Conservation (phyloP, 2,329 filamentous ascomycete genomes). For the Leptographium procerum region DNA sequence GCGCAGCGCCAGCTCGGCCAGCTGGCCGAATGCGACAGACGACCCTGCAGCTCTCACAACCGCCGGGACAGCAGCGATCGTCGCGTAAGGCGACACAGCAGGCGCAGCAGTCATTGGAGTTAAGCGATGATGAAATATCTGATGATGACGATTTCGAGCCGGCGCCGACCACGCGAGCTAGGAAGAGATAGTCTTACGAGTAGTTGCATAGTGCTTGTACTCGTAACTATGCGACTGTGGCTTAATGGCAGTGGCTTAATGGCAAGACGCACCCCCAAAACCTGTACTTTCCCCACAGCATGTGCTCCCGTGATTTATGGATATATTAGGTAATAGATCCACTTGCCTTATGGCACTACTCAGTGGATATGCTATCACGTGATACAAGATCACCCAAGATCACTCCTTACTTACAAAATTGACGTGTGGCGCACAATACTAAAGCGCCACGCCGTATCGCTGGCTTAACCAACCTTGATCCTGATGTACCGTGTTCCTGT, state of each 20-base stretch:
- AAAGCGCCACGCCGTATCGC: neutral
- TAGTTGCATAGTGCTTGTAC: too few relatives aligned
- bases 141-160: conserved; percentile 14
- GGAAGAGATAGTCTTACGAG: neutral
- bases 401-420: neutral
- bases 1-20: conserved; percentile 1
- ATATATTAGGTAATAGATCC: neutral
- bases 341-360: neutral
- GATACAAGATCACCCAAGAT: neutral
- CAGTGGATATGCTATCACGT: neutral
- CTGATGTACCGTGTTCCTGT: conserved; percentile 1
- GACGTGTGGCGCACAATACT: neutral
- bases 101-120: conserved; percentile 2
- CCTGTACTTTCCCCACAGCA: too few relatives aligned
- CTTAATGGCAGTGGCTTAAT: too few relatives aligned
- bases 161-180: conserved; percentile 2
- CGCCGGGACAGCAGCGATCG: neutral
- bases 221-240: too few relatives aligned
- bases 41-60: conserved; percentile 9
- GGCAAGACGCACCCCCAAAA: too few relatives aligned
- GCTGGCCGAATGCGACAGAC: conserved; percentile 8
- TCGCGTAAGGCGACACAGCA: neutral
- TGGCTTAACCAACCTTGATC: neutral
- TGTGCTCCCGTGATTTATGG: too few relatives aligned
- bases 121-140: conserved; percentile 14